Evolutionary conservation across 2,329 filamentous ascomycete genomes (phyloP), one percentile per base, ranked within the genome.

Genomic region (Fusarium brachygibbosum): DNA sequence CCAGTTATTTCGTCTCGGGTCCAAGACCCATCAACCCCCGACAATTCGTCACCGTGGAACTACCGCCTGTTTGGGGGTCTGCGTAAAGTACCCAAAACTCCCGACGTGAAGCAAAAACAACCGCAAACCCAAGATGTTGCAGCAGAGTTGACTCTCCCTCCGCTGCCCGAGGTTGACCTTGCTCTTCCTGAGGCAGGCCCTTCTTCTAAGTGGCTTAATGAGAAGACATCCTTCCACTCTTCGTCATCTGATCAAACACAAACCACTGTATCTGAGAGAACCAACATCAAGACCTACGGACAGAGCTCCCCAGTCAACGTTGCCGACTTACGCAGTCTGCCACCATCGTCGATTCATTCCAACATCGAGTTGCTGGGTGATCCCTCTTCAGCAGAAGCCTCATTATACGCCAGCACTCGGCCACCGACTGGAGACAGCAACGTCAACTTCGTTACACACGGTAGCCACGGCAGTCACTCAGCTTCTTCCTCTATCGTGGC

Each of bases 281-380:
- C 84, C 44, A 88, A 89, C 71, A 86, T 87, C 81, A 84, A 86
- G 72, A 79, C 86, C 21, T 84, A 87, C 68, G 82, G 79, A 37
- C 82, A 82, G 58, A 85, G 83, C 69, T 83, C 83, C 69, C 58
- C 81, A 10, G 65, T 73, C 23, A 57, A 65, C 17, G 61, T 70
- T 37, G 63, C 71, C 40, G 79, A 82, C 35, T 77, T 79, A 49
- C 82, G 83, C 44, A 82, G 81, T 64, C 75, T 83, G 41, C 76
- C 74, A 5, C 76, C 79, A 25, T 82, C 83, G 5, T 82, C 82
- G 32, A 82, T 79, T 66, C 76, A 79, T 58, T 80, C 82, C 25
- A 89, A 89, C 71, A 83, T 86, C 73, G 81, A 84, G 65, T 74
- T 88, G 25, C 76, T 86, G 45, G 83, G 82, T 44, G 81, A 82